Evolutionary conservation across 2,329 filamentous ascomycete genomes (phyloP).

Genomic region (Hirsutella minnesotensis): DNA sequence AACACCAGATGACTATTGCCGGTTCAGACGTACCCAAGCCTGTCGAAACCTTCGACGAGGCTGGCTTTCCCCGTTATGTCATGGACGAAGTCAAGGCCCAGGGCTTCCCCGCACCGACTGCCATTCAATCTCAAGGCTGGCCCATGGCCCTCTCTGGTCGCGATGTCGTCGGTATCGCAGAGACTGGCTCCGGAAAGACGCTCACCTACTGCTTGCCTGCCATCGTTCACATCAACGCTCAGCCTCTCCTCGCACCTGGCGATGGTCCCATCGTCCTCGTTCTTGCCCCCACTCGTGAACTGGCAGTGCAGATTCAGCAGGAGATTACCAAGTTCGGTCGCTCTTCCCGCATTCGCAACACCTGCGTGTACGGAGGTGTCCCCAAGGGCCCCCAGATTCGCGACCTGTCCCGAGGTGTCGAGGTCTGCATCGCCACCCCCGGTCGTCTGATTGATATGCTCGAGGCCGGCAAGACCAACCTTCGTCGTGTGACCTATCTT

Average conservation of each 20-base stretch:
- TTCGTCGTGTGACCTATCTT: slow-evolving; percentile 93
- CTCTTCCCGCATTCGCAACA: slow-evolving; percentile 95
- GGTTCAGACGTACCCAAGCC: slow-evolving; percentile 80
- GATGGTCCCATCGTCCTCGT: slow-evolving; percentile 96
- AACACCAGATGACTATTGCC: slow-evolving; percentile 73
- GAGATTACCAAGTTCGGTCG: slow-evolving; percentile 98
- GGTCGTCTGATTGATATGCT: slow-evolving; percentile 98
- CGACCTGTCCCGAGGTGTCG: slow-evolving; percentile 86
- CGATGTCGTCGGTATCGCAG: slow-evolving; percentile 96
- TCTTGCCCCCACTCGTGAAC: slow-evolving; percentile 89
- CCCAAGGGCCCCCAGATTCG: slow-evolving; percentile 96
- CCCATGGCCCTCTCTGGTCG: slow-evolving; percentile 97
- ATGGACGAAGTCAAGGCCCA: slow-evolving; percentile 98
- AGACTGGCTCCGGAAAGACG: slow-evolving; percentile 98
- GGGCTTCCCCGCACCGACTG: slow-evolving; percentile 84
- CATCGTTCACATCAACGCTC: slow-evolving; percentile 98
- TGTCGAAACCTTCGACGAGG: slow-evolving; percentile 95
- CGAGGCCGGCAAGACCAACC: slow-evolving; percentile 93
- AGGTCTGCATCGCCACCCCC: slow-evolving; percentile 96
- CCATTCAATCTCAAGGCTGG: slow-evolving; percentile 98
- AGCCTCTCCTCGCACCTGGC: slow-evolving; percentile 87
- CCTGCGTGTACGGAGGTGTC: slow-evolving; percentile 97
- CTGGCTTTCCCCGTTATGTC: slow-evolving; percentile 91
- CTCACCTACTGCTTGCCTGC: slow-evolving; percentile 95
- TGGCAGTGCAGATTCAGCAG: slow-evolving; percentile 96